Base-by-base conservation (phyloP, 805 yeast species). In the Yarrowia sp. region DNA sequence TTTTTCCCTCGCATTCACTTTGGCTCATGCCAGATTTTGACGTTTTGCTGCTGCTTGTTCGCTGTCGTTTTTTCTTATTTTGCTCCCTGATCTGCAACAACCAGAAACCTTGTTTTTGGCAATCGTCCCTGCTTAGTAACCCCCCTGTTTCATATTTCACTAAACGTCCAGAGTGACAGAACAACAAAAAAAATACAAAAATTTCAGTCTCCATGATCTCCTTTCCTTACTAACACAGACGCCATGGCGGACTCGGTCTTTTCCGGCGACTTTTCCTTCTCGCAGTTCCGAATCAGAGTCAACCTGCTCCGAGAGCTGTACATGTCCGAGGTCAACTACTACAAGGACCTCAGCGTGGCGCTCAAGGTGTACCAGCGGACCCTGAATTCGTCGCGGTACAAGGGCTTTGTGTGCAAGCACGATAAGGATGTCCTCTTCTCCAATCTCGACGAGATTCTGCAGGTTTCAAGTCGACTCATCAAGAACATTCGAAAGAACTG, bases 261-360 rank as follows among this genome's bases (percentile, higher is more conserved):
- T 13, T 36, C 58, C 14, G 43, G 58, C 43, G 58, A 51, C 58
- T 36, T 51, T 22, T 51, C 58, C 5, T 38, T 51, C 11, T 51
- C 58, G 11, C 58, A 51, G 43, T 51, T 51, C 32, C 64, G 64
- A 3, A 43, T 35, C 33, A n/a, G 64, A 33, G 42, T 71, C 65
- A 73, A 74, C 33, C 67, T 74, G 14, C 70, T 77, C 36, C 70
- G 75, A 9, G 81, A 78, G 66, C 71, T 78, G 8, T 73, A 77
- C 55, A 69, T 69, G 17, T 75, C 80, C 11, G 81, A 78, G 65
- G 66, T 71, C 14, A 68, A 69, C n/a, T 78, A 75, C 65, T 71
- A 76, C 9, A 70, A 70, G 14, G 81, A 79, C 65, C 67, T 78
- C 70, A 72, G 68, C 1, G 77, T 77, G 2, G 70, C 75, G 7